Evolutionary conservation across 805 yeast species (phyloP).

Genomic region (Candida ascalaphidarum): DNA sequence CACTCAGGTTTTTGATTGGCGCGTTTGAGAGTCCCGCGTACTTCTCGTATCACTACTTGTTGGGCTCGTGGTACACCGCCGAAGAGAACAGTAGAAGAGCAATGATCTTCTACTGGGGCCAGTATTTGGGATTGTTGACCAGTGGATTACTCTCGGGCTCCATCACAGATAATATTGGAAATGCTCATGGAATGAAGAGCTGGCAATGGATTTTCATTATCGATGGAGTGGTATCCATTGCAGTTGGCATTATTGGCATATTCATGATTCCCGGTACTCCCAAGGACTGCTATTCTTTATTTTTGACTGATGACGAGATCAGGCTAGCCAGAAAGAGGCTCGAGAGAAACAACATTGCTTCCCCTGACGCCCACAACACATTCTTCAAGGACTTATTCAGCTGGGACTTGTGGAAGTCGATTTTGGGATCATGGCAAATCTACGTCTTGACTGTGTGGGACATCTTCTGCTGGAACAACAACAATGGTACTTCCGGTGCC

Average conservation of each 20-base stretch:
- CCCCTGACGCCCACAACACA: conserved; percentile 8
- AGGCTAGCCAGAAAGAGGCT: conserved; percentile 36
- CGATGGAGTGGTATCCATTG: conserved; percentile 23
- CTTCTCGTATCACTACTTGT: conserved; percentile 17
- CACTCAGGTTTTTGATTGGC: conserved; percentile 16
- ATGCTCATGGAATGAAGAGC: conserved; percentile 22
- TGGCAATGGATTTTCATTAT: conserved; percentile 41
- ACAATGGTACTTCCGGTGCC: conserved; percentile 42
- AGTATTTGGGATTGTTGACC: conserved; percentile 20
- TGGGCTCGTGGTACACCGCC: conserved; percentile 16
- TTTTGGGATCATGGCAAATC: conserved; percentile 22
- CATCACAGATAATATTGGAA: neutral
- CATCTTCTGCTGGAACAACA: conserved; percentile 22
- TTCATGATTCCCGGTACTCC: conserved; percentile 40
- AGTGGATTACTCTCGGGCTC: neutral
- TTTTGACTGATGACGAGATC: conserved; percentile 49
- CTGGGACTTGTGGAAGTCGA: conserved; percentile 17
- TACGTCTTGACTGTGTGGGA: conserved; percentile 16
- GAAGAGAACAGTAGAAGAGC: conserved; percentile 17
- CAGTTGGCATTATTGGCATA: conserved; percentile 28
- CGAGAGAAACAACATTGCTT: conserved; percentile 12
- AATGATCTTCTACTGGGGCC: conserved; percentile 10
- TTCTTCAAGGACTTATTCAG: conserved; percentile 16
- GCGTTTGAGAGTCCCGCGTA: conserved; percentile 18
- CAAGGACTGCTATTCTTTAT: conserved; percentile 36